Base-by-base conservation (phyloP, 169 alveolate species). In the Cryptosporidium viatorum region DNA sequence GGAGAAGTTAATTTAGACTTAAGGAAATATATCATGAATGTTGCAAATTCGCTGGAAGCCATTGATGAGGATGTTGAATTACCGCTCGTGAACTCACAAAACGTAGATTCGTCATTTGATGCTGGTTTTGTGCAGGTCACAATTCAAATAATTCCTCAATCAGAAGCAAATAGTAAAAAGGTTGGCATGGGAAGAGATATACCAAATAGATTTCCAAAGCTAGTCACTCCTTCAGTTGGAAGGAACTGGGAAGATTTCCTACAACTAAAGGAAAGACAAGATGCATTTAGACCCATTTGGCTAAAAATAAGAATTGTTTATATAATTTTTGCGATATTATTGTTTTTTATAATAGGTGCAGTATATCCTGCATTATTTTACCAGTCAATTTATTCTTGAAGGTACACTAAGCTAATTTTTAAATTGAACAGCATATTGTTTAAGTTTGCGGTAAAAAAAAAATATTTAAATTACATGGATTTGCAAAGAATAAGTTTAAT, bases 201-300 rank as follows among this genome's bases (percentile, higher is more conserved):
- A 33, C 98, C 98, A 23, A 96, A 96, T 86, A 91, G 96, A 70
- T 94, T 96, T 60, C 98, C 98, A 10, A 93, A 94, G 45, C 86
- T 96, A 65, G 92, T 94, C 18, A 94, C 96, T 8, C 98, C 98
- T 31, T 94, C 91, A 14, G 94, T 91, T 45, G 98, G 98, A 31
- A 89, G 98, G 55, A 96, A 94, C 41, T 96, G 98, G 98, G 96
- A 96, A 23, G 98, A 96, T 75, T 93, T 96, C 62, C 33, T 80
- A 37, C 89, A 80, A 48, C 26, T 65, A 18, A 80, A 65, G 23
- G 89, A 80, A 41, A 80, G 75, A 35, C 80, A 80, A 26, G 89
- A 80, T 59, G 59, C 48, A 0, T 65, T 80, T 12, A 80, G 75
- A 39, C 75, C 89, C 7, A 58, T 65, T 62, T 80, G 89, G 89